phyloP scores from a whole-genome alignment of 352 stramenopile genomes.

The Salisapilia sapeloensis region DNA sequence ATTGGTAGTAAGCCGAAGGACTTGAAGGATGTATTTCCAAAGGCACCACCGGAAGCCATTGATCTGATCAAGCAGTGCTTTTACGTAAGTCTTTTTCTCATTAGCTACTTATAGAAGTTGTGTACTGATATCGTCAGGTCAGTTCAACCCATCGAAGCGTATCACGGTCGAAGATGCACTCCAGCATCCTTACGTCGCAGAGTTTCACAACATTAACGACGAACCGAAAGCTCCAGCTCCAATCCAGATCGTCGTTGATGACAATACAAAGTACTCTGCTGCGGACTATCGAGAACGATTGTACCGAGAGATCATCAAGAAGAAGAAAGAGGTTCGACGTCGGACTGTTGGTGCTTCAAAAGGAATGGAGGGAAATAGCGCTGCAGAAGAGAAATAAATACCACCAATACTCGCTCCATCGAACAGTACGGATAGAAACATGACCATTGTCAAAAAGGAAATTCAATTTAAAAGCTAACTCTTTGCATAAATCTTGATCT shows the following conservation, averaged over 20 bases:
- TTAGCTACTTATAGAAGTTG: not conserved
- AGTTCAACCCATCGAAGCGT: conserved; percentile 87
- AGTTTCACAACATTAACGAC: conserved; percentile 93
- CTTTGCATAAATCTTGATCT: no score
- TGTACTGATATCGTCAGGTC: conserved; percentile 2
- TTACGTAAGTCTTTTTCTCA: conserved; percentile 20
- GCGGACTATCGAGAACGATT: conserved; percentile 87
- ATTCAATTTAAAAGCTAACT: no score
- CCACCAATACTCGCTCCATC: no score
- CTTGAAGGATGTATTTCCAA: conserved; percentile 79
- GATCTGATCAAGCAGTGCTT: conserved; percentile 84
- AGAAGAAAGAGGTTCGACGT: conserved; percentile 82
- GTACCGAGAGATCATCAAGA: conserved; percentile 88
- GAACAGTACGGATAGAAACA: no score
- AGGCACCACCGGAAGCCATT: conserved; percentile 70
- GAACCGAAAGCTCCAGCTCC: conserved; percentile 59
- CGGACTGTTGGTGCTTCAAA: no score
- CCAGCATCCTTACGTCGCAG: conserved; percentile 86
- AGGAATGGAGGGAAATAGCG: no score
- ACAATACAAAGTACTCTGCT: conserved; percentile 90
- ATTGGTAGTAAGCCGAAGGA: conserved; percentile 40
- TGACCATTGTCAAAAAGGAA: no score
- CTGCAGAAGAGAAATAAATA: no score
- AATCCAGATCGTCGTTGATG: conserved; percentile 81
- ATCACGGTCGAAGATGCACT: conserved; percentile 77